phyloP scores from a whole-genome alignment of 768 basidiomycete species.

The Auricularia sp. region DNA sequence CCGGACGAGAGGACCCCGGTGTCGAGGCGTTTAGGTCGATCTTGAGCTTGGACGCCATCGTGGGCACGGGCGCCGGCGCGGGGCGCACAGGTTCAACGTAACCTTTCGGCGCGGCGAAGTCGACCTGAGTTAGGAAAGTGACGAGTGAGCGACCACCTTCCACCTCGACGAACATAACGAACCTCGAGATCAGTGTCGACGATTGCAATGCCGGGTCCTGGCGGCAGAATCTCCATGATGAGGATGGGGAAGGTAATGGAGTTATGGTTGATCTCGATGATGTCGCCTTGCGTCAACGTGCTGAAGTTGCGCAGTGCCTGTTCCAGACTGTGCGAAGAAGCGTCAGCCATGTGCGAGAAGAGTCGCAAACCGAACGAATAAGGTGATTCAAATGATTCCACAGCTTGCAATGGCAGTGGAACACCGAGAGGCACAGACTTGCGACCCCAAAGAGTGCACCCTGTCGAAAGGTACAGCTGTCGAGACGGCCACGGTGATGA shows the following conservation, averaged over 20 bases:
- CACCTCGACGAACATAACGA: slow-evolving; percentile 88
- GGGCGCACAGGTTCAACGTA: slow-evolving; percentile 91
- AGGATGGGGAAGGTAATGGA: slow-evolving; percentile 89
- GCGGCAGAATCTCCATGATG: slow-evolving; percentile 87
- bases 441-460: no score
- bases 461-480: no score
- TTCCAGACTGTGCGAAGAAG: slow-evolving; percentile 39
- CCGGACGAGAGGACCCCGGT: slow-evolving; percentile 76
- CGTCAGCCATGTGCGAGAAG: no score
- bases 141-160: slow-evolving; percentile 15
- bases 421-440: no score
- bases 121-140: slow-evolving; percentile 14
- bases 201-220: slow-evolving; percentile 78
- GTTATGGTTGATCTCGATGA: slow-evolving; percentile 97
- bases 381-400: no score
- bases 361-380: no score
- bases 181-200: slow-evolving; percentile 94
- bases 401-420: no score
- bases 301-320: slow-evolving; percentile 91
- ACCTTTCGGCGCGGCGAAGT: slow-evolving; percentile 35
- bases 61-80: slow-evolving; percentile 67
- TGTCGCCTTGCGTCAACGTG: slow-evolving; percentile 86
- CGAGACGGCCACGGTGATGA: no score
- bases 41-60: slow-evolving; percentile 95
- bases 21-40: slow-evolving; percentile 85